Evolutionary conservation across 768 basidiomycete species (phyloP).

Genomic region (Boletus sp.): DNA sequence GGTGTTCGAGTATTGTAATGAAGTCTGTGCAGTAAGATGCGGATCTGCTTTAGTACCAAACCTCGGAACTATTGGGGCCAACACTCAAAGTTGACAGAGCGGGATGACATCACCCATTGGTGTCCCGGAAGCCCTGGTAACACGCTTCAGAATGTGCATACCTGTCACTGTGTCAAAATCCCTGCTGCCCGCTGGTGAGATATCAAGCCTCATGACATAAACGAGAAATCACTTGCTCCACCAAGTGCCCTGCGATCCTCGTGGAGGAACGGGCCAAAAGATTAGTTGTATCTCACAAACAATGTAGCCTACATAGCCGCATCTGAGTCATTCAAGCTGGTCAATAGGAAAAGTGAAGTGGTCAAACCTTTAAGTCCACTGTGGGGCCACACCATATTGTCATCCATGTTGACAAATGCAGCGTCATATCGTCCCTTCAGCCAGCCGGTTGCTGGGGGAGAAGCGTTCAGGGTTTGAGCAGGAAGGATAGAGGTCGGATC

Average conservation of each 20-base stretch:
- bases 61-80: slow-evolving; percentile 26
- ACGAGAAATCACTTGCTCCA: slow-evolving; percentile 15
- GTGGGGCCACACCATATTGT: slow-evolving; percentile 16
- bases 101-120: slow-evolving; percentile 29
- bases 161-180: slow-evolving; percentile 15
- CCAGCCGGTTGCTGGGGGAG: slow-evolving; percentile 19
- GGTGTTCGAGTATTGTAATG: slow-evolving; percentile 15
- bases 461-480: slow-evolving; percentile 18
- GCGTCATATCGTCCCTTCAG: slow-evolving; percentile 21
- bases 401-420: not conserved
- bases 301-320: slow-evolving; percentile 4
- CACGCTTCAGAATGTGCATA: slow-evolving; percentile 24
- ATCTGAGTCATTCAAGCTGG: too few species aligned
- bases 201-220: slow-evolving; percentile 27
- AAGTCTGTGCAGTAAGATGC: slow-evolving; percentile 21
- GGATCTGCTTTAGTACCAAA: slow-evolving; percentile 26
- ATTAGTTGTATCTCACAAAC: not conserved
- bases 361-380: slow-evolving; percentile 10
- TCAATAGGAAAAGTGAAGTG: not conserved
- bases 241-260: not conserved
- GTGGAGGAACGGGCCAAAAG: too few species aligned
- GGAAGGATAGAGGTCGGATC: not conserved
- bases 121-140: slow-evolving; percentile 4
- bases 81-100: slow-evolving; percentile 20
- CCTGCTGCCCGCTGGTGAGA: slow-evolving; percentile 14